Conservation (phyloP, 148 eudicot genomes). For the Cornus kousa region DNA sequence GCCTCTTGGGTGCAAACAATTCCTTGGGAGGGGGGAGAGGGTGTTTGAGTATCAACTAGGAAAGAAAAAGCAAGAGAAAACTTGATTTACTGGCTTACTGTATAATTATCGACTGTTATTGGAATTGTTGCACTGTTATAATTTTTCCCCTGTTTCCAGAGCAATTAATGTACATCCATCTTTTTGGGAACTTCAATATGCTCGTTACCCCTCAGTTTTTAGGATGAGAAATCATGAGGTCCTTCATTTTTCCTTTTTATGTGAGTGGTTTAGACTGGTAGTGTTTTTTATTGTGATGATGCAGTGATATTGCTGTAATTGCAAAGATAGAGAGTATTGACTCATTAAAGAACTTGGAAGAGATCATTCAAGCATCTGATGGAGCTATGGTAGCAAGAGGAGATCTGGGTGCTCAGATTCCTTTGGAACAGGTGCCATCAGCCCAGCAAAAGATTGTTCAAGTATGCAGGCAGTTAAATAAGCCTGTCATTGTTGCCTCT, state of each 20-base stretch:
- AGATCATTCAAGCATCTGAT: constrained; percentile 85
- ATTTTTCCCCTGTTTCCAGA: not conserved
- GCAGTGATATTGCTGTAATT: constrained; percentile 76
- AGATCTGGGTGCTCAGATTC: constrained; percentile 97
- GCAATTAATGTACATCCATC: not conserved
- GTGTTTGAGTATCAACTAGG: too few relatives aligned
- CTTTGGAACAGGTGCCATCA: constrained; percentile 93
- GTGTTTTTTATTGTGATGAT: constrained; percentile 7
- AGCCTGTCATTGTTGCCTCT: constrained; percentile 94
- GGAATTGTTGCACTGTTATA: not conserved
- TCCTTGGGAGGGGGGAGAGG: too few relatives aligned
- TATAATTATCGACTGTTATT: not conserved
- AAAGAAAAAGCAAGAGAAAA: not conserved
- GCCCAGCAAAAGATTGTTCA: constrained; percentile 87
- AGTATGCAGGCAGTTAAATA: constrained; percentile 75
- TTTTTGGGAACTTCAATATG: not conserved
- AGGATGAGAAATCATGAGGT: not conserved
- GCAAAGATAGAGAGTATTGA: constrained; percentile 97
- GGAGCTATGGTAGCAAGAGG: constrained; percentile 99
- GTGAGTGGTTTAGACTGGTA: not conserved
- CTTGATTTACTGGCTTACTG: not conserved
- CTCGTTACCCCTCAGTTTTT: not conserved
- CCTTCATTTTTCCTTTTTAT: not conserved
- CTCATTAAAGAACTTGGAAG: constrained; percentile 84
- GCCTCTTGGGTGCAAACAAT: too few relatives aligned